A percentile compares a stretch with the other conserved stretches of the same genome.
These are phyloP conservation scores for Macrolepiota fuliginosa DNA, from an alignment of 768 basidiomycete genomes.

Conservation along the genomic window DNA sequence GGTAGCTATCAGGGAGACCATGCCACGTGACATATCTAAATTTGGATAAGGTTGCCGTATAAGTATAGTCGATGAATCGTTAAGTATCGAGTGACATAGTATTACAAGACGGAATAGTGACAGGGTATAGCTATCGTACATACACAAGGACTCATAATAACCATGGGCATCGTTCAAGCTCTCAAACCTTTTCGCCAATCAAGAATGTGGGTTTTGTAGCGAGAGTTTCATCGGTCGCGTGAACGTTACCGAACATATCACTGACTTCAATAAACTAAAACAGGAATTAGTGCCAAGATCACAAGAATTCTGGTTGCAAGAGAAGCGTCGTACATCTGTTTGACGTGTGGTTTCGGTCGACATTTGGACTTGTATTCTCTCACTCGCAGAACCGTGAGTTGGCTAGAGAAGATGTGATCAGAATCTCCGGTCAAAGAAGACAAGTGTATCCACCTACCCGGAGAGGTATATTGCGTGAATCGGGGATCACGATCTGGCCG, in stretches of 20 bases:
- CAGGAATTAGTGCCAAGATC: background rate
- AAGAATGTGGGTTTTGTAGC: background rate
- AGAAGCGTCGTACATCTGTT: background rate
- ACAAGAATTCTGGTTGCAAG: background rate
- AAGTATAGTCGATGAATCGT: no score
- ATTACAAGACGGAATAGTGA: no score
- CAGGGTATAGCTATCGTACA: background rate
- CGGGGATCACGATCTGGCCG: background rate
- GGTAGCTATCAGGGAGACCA: no score
- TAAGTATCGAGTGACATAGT: no score
- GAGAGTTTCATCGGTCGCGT: background rate
- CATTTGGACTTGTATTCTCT: constrained; percentile 1
- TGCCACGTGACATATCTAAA: no score
- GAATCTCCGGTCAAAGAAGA: background rate
- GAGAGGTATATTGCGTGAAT: background rate
- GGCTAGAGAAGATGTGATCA: background rate
- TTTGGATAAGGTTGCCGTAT: no score
- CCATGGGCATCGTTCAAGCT: background rate
- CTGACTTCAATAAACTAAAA: background rate
- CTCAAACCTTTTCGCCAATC: background rate
- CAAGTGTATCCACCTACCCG: background rate
- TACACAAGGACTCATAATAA: background rate
- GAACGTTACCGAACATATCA: background rate
- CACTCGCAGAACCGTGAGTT: background rate
- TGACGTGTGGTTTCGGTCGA: constrained; percentile 2